Base-by-base conservation (phyloP, 306 rosid genomes). In the Canavalia gladiata region DNA sequence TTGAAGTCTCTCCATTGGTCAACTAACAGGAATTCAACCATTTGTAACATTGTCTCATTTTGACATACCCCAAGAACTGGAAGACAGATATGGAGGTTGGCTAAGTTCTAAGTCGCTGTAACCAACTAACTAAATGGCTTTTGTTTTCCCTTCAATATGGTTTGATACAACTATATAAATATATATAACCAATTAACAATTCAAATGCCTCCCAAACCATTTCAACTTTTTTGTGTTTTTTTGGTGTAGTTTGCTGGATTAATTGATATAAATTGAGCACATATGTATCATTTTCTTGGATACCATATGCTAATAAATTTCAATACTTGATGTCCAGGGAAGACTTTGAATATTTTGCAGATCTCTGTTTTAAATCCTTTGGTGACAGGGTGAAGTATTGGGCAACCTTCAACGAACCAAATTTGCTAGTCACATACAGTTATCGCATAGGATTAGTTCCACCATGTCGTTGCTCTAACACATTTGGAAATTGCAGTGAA, bases 361-460 rank as follows among this genome's bases (percentile, higher is more conserved):
- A 83, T 8, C 62, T 79, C 49, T 89, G 92, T 76, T 89, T 89
- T n/a, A 75, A 79, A 69, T 83, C 25, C 31, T 90, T 90, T 2
- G 94, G 94, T 6, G 89, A 87, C 56, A 81, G 92, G 72, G 94
- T 90, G 0, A 90, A 87, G 86, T 76, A 88, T 41, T 90, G 94
- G 94, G 39, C 52, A 0, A 90, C 94, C 5, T 70, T 88, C 69
- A 90, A 90, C 75, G 92, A 88, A 68, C 94, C 92, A 70, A 76
- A 88, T 51, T 18, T 81, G 37, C 8, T 11, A 8, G 72, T 76
- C 50, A 4, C 69, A 31, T 11, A 31, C 5, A 5, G 77, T 70
- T 87, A 90, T 66, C 81, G 86, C 7, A 0, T 0, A 0, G 94
- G 94, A 6, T 0, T 0, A 0, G 8, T 55, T 55, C 87, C 90